Base-by-base conservation (phyloP, 345 rosid genomes). In the Raphanus sativus region DNA sequence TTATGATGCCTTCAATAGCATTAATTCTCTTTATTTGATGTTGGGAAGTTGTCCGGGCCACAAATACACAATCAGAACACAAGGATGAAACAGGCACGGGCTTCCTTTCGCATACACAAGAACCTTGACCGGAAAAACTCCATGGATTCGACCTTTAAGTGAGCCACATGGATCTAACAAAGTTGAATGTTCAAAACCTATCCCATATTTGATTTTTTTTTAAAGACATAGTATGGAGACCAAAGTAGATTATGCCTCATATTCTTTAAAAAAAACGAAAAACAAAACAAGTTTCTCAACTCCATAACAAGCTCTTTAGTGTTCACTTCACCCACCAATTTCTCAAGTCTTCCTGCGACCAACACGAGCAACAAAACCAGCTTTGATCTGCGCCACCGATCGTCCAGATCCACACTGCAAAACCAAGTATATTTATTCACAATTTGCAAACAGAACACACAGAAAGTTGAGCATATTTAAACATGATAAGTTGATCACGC, bases 311-410 rank as follows among this genome's bases (percentile, higher is more conserved):
- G 34, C 60, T 67, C 54, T 64, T 62, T 21, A 63, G 17, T 42
- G 64, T n/a, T 52, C 79, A 24, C 62, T 56, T 74, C 82, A 80
- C 40, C 75, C 12, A 55, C 71, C 68, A 33, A 59, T 40, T 38
- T 25, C 67, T 81, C 59, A 92, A 34, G 93, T 83, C 71, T 85
- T 92, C 70, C 96, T 89, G 12, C 98, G 92, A 64, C 99, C 98
- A 75, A 92, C 98, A 73, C 94, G 97, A n/a, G 99, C 99, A 67
- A 91, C 94, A 34, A 91, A 96, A 66, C 99, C 98, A 78, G 94
- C 92, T 84, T 93, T 93, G 77, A 96, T 96, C 29, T 87, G 99
- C 30, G 97, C 91, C 78, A 96, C 98, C 28, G 99, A 96, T 75
- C 98, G 83, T 67, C 94, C 96, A 28, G 97, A 96, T 45, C 98